A percentile compares a stretch with the other conserved stretches of the same genome.
Conservation (phyloP, 495 filamentous ascomycete species). For the Penicillium egyptiacum region DNA sequence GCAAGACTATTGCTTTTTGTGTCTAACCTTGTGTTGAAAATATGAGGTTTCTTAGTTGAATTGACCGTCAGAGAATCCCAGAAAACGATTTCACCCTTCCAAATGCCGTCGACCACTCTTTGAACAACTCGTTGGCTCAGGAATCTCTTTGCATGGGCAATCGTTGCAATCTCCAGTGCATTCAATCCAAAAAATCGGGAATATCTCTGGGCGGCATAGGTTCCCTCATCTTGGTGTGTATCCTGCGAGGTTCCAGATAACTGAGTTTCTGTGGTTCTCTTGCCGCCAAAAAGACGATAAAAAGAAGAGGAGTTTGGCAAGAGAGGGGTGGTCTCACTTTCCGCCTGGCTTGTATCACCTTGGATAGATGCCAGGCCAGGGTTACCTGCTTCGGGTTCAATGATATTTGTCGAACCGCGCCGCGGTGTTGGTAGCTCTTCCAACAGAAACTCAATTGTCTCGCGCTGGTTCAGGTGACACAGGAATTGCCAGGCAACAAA, state of each 20-base stretch:
- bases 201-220: conserved; percentile 55
- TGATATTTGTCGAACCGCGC: conserved; percentile 18
- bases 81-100: conserved; percentile 89
- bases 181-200: conserved; percentile 74
- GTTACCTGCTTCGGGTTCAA: conserved; percentile 30
- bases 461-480: conserved; percentile 71
- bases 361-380: conserved; percentile 15
- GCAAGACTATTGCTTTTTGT: background rate
- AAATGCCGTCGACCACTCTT: conserved; percentile 83
- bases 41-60: conserved; percentile 74
- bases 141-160: conserved; percentile 88
- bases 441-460: conserved; percentile 81
- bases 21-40: conserved; percentile 67
- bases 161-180: conserved; percentile 84
- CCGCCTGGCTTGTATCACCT: conserved; percentile 6
- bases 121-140: conserved; percentile 84
- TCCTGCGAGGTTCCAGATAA: conserved; percentile 10
- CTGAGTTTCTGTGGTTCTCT: conserved; percentile 13
- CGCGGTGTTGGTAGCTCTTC: conserved; percentile 62
- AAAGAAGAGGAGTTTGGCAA: conserved; percentile 27
- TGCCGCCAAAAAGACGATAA: conserved; percentile 24
- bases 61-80: conserved; percentile 80
- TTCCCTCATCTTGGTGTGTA: conserved; percentile 14
- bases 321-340: conserved; percentile 34
- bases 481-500: conserved; percentile 90